Evolutionary conservation across 225 moss, liverwort and hornwort genomes (phyloP), one percentile per base, ranked within the genome.

Genomic region (Polytrichum commune): DNA sequence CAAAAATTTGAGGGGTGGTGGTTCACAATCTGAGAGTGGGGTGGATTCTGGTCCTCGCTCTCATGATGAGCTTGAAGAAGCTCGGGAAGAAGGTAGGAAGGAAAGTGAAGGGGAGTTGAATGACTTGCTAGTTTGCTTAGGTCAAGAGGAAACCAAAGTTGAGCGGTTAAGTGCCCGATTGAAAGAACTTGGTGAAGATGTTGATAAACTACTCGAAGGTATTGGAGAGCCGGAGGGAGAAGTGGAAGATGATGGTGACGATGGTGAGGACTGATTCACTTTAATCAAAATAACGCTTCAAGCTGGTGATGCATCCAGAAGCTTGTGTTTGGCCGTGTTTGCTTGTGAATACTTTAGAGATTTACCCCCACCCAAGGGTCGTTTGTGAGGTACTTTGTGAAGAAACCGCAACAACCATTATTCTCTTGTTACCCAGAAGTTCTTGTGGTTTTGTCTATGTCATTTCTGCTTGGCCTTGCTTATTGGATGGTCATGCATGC

Each of bases 111-210:
- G 76, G 7, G 95, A 98, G 77, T 72, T 98, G 76, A 94, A 91
- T 61, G 97, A 98, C 66, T 77, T 98, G 72, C 74, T 98, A 61
- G 95, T 92, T 26, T 95, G 95, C 71, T 77, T 95, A 16, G 97
- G 90, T 63, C 95, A 91, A 77, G 96, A 94, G 76, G 95, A 93
- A 81, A 90, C 85, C 66, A 98, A 93, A 82, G 97, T 98, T 60
- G 90, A 91, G 77, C 89, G 79, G 75, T 65, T 98, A 18, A 84
- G 87, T 60, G 79, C 33, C 25, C 88, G 90, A 22, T 54, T 98
- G 71, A 90, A 83, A 66, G 93, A 95, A 65, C 85, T 98, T 24
- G 92, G 95, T 24, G 91, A 95, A 79, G 87, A 95, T 54, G 77
- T 84, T 29, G 90, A 89, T 70, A 71, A 81, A 73, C 77, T 98